phyloP scores from a whole-genome alignment of 768 basidiomycete species.

The Cystobasidium tubakii region DNA sequence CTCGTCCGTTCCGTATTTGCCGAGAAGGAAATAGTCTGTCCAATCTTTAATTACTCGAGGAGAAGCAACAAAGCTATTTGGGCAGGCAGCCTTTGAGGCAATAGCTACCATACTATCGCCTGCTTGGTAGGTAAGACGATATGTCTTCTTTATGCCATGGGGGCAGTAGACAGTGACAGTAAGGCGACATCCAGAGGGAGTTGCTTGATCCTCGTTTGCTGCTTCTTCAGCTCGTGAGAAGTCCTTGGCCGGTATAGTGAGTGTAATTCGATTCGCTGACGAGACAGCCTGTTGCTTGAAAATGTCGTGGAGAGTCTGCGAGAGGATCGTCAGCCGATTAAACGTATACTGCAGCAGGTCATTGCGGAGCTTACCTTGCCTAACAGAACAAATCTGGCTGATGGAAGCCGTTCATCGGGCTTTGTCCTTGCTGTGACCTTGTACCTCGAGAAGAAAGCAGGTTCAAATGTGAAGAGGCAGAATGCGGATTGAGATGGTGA shows the following conservation, averaged over 20 bases:
- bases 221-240: conserved; percentile 5
- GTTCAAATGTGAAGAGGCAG: conserved; percentile 33
- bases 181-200: conserved; percentile 13
- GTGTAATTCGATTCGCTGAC: conserved; percentile 8
- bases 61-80: neutral
- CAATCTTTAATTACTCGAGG: conserved; percentile 30
- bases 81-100: conserved; percentile 10
- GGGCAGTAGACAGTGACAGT: conserved; percentile 21
- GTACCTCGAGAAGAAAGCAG: conserved; percentile 30
- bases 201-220: conserved; percentile 8
- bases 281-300: conserved; percentile 30
- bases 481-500: conserved; percentile 18
- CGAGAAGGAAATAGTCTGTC: conserved; percentile 27
- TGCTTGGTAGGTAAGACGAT: conserved; percentile 26
- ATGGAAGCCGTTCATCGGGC: neutral
- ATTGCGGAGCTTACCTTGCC: conserved; percentile 19
- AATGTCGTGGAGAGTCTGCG: conserved; percentile 31
- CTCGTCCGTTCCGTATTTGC: conserved; percentile 30
- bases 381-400: conserved; percentile 4
- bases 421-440: conserved; percentile 15
- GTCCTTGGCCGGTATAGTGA: conserved; percentile 20
- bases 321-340: no score
- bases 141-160: conserved; percentile 33
- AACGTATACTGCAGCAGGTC: no score
- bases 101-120: conserved; percentile 25